These are phyloP conservation scores for Sindora glabra DNA, from an alignment of 306 rosid species.

Conservation along the genomic window DNA sequence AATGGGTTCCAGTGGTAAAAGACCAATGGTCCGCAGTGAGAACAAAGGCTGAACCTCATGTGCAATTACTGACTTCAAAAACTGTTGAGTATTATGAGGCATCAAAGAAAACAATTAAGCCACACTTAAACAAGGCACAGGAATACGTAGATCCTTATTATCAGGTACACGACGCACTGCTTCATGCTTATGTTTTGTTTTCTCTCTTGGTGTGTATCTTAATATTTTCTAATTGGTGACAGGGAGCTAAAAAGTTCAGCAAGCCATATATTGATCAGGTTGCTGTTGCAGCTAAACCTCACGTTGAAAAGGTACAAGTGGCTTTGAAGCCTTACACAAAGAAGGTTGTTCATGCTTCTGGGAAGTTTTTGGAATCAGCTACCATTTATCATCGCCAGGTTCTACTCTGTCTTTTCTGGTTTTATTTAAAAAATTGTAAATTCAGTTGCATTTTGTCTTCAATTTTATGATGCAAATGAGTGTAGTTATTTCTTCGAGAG, in stretches of 20 bases:
- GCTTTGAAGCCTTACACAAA: slow-evolving; percentile 69
- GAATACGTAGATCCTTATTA: slow-evolving; percentile 71
- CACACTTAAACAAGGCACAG: slow-evolving; percentile 54
- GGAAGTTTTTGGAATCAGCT: slow-evolving; percentile 75
- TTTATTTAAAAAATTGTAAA: neutral
- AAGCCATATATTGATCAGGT: slow-evolving; percentile 87
- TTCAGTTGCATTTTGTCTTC: neutral
- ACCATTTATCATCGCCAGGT: slow-evolving; percentile 82
- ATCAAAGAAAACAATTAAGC: slow-evolving; percentile 58
- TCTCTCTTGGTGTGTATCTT: slow-evolving; percentile 13
- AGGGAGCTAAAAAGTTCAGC: slow-evolving; percentile 79
- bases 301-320: slow-evolving; percentile 60
- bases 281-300: slow-evolving; percentile 73
- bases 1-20: slow-evolving; percentile 61
- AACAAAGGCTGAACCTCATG: slow-evolving; percentile 65
- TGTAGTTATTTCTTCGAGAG: too few species aligned
- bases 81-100: slow-evolving; percentile 52
- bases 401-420: neutral
- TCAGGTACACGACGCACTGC: slow-evolving; percentile 39
- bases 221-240: slow-evolving; percentile 28
- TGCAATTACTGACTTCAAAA: slow-evolving; percentile 43
- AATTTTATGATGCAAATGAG: too few species aligned
- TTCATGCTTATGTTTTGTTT: neutral
- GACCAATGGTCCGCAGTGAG: slow-evolving; percentile 55
- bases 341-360: slow-evolving; percentile 48